These are phyloP conservation scores for Melampsora larici-populina DNA, from an alignment of 1,284 basidiomycete species.

Conservation along the genomic window DNA sequence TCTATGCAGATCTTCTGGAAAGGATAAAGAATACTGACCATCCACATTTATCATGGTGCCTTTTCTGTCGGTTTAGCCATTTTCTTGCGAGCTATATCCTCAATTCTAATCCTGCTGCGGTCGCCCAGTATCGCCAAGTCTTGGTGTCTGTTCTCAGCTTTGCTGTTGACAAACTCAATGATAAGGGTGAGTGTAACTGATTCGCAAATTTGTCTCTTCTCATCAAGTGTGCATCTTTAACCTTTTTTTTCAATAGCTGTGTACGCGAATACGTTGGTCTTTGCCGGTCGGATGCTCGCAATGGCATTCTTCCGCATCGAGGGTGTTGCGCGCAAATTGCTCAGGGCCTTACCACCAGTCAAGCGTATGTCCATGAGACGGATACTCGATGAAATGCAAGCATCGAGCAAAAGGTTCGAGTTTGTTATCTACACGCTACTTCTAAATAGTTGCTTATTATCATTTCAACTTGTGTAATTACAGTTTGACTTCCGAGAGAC, in stretches of 20 bases:
- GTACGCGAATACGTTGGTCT: slow-evolving; percentile 59
- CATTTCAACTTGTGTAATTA: background rate
- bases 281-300: slow-evolving; percentile 58
- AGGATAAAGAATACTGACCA: background rate
- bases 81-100: slow-evolving; percentile 54
- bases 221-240: background rate
- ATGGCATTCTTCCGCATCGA: slow-evolving; percentile 60
- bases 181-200: slow-evolving; percentile 53
- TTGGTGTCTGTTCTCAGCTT: slow-evolving; percentile 57
- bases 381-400: slow-evolving; percentile 48
- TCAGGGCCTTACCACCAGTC: slow-evolving; percentile 56
- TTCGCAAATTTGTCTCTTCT: background rate
- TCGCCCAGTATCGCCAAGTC: slow-evolving; percentile 53
- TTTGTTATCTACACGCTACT: background rate
- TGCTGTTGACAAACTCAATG: slow-evolving; percentile 59
- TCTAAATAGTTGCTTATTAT: background rate
- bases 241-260: slow-evolving; percentile 49
- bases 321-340: slow-evolving; percentile 58
- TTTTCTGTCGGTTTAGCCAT: slow-evolving; percentile 48
- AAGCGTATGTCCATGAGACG: slow-evolving; percentile 56
- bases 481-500: slow-evolving; percentile 17
- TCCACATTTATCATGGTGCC: background rate
- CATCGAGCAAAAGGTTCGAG: slow-evolving; percentile 24
- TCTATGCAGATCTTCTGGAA: background rate
- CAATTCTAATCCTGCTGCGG: slow-evolving; percentile 48